Percentiles rank a stretch among this genome's conserved stretches.
phyloP scores from a whole-genome alignment of 257 asterid species.

The Oldenlandia corymbosa region DNA sequence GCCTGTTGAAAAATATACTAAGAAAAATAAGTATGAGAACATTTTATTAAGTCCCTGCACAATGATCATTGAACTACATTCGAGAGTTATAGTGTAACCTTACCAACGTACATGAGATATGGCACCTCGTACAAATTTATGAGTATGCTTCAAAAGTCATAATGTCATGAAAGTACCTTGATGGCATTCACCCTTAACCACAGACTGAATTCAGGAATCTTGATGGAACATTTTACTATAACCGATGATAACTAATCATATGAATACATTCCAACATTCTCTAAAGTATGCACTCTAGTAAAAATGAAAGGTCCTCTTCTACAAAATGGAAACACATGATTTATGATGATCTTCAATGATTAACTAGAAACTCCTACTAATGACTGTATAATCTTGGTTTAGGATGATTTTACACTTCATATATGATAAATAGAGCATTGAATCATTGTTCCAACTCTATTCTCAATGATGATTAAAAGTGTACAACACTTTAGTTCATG shows the following conservation, averaged over 20 bases:
- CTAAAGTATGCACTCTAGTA: not conserved
- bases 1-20: constrained; percentile 33
- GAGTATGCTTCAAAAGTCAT: not conserved
- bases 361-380: not conserved
- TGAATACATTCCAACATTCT: not conserved
- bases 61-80: not conserved
- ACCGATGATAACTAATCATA: not conserved
- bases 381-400: not conserved
- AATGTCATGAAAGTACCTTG: too few relatives aligned
- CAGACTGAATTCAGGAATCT: not conserved
- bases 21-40: not conserved
- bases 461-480: not conserved
- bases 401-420: not conserved
- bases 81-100: not conserved
- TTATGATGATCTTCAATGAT: not conserved
- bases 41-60: not conserved
- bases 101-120: not conserved
- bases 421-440: not conserved
- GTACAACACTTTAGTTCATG: too few relatives aligned
- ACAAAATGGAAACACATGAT: not conserved
- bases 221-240: not conserved
- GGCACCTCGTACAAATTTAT: not conserved
- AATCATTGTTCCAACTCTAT: not conserved
- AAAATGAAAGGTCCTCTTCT: not conserved
- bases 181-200: not conserved